Conservation (phyloP, 192 early-diverging fungal species). For the Spinellus fusiger region DNA sequence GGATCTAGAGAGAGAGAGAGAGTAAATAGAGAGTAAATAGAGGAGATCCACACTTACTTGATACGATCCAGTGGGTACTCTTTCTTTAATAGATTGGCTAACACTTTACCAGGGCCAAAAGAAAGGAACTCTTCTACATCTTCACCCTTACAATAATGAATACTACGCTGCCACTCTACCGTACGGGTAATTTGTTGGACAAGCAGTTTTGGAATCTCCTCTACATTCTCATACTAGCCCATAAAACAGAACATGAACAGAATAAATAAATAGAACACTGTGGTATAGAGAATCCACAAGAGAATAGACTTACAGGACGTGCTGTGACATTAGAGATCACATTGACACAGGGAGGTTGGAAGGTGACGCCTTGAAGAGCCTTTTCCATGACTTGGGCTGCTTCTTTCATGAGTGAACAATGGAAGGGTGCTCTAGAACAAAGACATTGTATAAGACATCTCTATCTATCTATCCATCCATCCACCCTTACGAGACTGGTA, state of each 20-base stretch:
- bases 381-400: conserved; percentile 71
- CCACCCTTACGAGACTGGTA: conserved; percentile 76
- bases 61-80: conserved; percentile 76
- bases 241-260: too few relatives aligned
- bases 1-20: conserved; percentile 17
- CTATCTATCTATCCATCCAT: neutral
- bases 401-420: conserved; percentile 87
- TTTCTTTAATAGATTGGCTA: conserved; percentile 84
- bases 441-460: neutral
- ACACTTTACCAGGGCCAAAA: conserved; percentile 79
- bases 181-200: conserved; percentile 77
- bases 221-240: conserved; percentile 29
- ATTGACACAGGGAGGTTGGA: conserved; percentile 70
- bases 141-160: conserved; percentile 72
- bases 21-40: conserved; percentile 5
- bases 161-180: conserved; percentile 85
- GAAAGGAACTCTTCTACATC: conserved; percentile 81
- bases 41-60: conserved; percentile 38
- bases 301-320: conserved; percentile 55
- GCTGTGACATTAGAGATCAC: conserved; percentile 93
- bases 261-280: neutral
- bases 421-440: conserved; percentile 77
- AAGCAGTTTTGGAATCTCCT: conserved; percentile 62
- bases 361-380: conserved; percentile 63
- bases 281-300: neutral